Base-by-base conservation (phyloP, 1,284 basidiomycete genomes). In the Ceratobasidium sp. region DNA sequence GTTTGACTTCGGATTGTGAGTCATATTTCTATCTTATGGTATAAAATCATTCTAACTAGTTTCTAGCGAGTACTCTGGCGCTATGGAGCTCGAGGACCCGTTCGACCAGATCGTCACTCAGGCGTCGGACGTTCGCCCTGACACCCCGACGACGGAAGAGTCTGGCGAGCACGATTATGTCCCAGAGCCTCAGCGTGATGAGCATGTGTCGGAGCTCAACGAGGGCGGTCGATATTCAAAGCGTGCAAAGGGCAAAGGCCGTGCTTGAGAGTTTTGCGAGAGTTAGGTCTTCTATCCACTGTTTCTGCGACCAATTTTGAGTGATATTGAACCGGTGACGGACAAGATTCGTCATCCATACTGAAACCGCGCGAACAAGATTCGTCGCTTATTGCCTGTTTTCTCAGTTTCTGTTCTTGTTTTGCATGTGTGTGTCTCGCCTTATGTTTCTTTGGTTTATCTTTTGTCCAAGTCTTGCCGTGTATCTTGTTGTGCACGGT, bases 291-390 rank as follows among this genome's bases (percentile, higher is more conserved):
- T 52, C 3, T 52, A 26, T 4, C 18, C 28, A 18, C 18, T 45
- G 9, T 6, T 18, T 45, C 9, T n/a, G 18, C 43, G 9, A 6
- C 9, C 9, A 3, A 45, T 45, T 10, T 4, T 45, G 9, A 18
- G 3, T 8, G 23, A 52, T 52, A 52, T 23, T 52, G 48, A 52
- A 52, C 5, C 21, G 48, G 26, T 23, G 26, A 16, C 16, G 28
- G 16, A 16, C 16, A 52, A 52, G 48, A 52, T 52, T 28, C 28
- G 8, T 14, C 14, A 14, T 52, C 23, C 43, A 45, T 28, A 52
- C 48, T 52, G 48, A 52, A 52, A 23, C 48, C 21, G 48, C 48
- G 21, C 48, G 23, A 28, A 52, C 48, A 52, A 52, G 48, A 52
- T 52, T 52, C 48, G 48, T 52, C 6, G 48, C 48, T 18, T 26